Conservation (phyloP, 1,284 basidiomycete species). For the Violaceomyces palustris region DNA sequence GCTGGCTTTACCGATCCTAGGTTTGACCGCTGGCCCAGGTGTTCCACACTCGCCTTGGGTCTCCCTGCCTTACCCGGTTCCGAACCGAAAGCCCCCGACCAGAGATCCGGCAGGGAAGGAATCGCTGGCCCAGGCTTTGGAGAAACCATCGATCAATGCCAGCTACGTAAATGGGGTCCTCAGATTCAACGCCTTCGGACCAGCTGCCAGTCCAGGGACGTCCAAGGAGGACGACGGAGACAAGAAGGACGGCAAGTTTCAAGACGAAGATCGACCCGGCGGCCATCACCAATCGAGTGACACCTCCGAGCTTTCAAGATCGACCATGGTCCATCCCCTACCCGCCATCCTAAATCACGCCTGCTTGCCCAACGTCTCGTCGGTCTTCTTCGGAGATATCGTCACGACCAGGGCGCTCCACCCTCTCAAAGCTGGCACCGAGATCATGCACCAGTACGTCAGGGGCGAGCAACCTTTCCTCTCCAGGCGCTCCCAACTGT, state of each 20-base stretch:
- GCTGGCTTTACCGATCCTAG: constrained; percentile 37
- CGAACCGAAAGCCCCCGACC: no score
- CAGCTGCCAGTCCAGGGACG: constrained; percentile 31
- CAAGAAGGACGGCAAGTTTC: constrained; percentile 4
- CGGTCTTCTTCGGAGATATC: constrained; percentile 48
- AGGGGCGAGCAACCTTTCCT: constrained; percentile 43
- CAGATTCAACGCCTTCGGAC: constrained; percentile 51
- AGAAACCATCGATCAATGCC: constrained; percentile 19
- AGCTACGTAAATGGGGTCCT: constrained; percentile 50
- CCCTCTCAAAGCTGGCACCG: constrained; percentile 35
- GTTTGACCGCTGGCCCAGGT: constrained; percentile 46
- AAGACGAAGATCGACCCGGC: no score
- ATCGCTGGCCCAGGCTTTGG: constrained; percentile 6
- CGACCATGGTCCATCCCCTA: constrained; percentile 50
- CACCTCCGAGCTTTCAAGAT: constrained; percentile 26
- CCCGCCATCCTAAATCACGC: constrained; percentile 51
- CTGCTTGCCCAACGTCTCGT: constrained; percentile 50
- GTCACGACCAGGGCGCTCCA: constrained; percentile 47
- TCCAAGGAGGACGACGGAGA: constrained; percentile 2
- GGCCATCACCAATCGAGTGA: no score
- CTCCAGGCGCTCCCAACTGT: constrained; percentile 35
- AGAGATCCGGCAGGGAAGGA: no score
- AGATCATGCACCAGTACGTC: constrained; percentile 52
- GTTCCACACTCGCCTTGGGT: constrained; percentile 30
- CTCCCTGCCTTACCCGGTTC: constrained; percentile 31